Conservation (phyloP, 1,284 basidiomycete species). For the Leccinum griseonigrum region DNA sequence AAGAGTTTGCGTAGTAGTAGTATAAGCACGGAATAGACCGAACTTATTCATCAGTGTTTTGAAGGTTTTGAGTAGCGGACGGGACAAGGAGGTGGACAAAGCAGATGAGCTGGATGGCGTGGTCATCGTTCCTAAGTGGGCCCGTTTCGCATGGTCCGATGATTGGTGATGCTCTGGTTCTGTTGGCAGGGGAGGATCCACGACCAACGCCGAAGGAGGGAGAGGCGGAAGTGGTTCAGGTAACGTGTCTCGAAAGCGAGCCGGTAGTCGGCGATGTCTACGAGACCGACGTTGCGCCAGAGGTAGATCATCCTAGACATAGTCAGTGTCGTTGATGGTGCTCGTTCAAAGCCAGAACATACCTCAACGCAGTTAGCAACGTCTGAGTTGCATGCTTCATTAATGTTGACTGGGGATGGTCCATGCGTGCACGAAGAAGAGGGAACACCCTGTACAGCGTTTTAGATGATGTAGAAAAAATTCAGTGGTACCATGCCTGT, state of each 20-base stretch:
- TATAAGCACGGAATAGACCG: neutral
- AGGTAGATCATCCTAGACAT: neutral
- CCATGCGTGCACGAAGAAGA: neutral
- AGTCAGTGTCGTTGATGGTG: rapidly evolving
- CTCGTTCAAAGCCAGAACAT: neutral
- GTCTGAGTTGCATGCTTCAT: rapidly evolving
- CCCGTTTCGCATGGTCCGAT: neutral
- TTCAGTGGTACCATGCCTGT: neutral
- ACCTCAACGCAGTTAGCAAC: neutral
- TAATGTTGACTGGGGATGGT: rapidly evolving
- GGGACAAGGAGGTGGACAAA: rapidly evolving
- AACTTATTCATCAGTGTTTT: neutral
- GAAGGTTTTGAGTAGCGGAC: neutral
- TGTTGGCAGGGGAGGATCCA: neutral
- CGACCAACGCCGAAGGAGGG: neutral
- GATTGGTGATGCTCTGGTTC: rapidly evolving
- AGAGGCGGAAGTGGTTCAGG: neutral
- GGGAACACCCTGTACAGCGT: rapidly evolving
- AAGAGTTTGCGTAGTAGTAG: neutral
- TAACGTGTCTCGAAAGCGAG: neutral
- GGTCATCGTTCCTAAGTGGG: rapidly evolving
- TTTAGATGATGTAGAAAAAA: rapidly evolving
- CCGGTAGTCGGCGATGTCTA: neutral
- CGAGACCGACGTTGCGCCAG: neutral
- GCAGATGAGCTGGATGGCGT: rapidly evolving